Evolutionary conservation across 176 grass and related monocot species (phyloP), one percentile per base, ranked within the genome.

Genomic region (Phyllostachys edulis): DNA sequence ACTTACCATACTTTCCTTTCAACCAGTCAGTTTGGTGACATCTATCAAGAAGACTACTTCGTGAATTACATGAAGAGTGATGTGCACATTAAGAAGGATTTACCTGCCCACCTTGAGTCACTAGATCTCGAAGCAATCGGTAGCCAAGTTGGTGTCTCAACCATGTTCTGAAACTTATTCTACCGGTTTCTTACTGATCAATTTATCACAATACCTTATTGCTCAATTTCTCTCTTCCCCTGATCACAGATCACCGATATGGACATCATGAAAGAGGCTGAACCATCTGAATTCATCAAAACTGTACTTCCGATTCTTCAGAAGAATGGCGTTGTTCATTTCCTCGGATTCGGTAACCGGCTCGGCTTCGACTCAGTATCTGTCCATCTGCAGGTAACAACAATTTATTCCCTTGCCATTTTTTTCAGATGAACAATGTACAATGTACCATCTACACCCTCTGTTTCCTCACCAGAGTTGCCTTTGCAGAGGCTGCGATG

Each of bases 311-410:
- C 96, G 18, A 71, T 95, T 77, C 91, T 98, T 5, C 72, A 42
- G 81, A 86, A 82, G 85, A 94, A 94, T 18, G 77, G 83, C 0
- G 69, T 94, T 0, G 87, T 98, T 50, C 96, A 98, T 89, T 98
- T 98, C 79, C 77, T 95, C 78, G 96, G 93, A n/a, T 96, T 98
- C 66, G 93, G 96, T 55, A 98, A 98, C 92, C 87, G 96, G 47
- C 89, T 98, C 9, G 89, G 90, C 62, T 98, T 98, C 85, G 96
- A 98, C 72, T 90, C 96, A 12, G 79, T 98, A 18, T 93, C 96
- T 44, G 41, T 80, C 18, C 57, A 94, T 86, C 89, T 98, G 16
- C 96, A 98, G 93, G 96, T 98, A 72, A 47, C 38, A 76, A 47
- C 38, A 77, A 39, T 78, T 50, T 17, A 38, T 75, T 7, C 10